Conservation (phyloP, 1,284 basidiomycete genomes). For the Stereum hirsutum region DNA sequence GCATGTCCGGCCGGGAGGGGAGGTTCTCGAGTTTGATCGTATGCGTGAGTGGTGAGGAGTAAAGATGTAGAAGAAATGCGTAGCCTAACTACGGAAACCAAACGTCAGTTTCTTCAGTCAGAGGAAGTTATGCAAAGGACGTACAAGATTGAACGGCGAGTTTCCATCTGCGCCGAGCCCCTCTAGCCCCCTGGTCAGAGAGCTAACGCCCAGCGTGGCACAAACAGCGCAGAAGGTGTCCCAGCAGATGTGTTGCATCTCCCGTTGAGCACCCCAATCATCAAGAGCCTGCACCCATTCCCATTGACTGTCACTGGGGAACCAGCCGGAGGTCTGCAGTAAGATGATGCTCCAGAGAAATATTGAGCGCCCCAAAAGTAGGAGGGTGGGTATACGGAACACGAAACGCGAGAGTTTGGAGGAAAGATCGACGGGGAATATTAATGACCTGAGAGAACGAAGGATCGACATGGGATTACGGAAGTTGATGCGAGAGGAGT, state of each 20-base stretch:
- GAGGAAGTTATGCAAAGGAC: slow-evolving; percentile 14
- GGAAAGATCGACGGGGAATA: slow-evolving; percentile 57
- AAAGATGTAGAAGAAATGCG: slow-evolving; percentile 63
- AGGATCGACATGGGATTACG: slow-evolving; percentile 16
- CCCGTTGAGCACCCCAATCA: slow-evolving; percentile 35
- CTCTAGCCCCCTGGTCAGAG: slow-evolving; percentile 57
- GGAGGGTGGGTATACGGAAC: slow-evolving; percentile 55
- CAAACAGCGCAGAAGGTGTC: slow-evolving; percentile 60
- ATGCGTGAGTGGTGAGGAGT: slow-evolving; percentile 56
- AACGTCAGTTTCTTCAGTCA: slow-evolving; percentile 3
- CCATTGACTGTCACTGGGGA: slow-evolving; percentile 22
- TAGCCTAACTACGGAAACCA: slow-evolving; percentile 49
- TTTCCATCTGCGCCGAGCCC: slow-evolving; percentile 40
- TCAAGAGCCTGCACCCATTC: slow-evolving; percentile 27
- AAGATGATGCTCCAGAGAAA: slow-evolving; percentile 47
- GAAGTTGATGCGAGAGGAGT: slow-evolving; percentile 15
- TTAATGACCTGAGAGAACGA: slow-evolving; percentile 23
- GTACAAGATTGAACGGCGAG: slow-evolving; percentile 59
- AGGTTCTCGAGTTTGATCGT: slow-evolving; percentile 28
- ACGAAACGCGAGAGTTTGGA: slow-evolving; percentile 46
- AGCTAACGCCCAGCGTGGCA: slow-evolving; percentile 50
- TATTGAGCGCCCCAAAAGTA: slow-evolving; percentile 44
- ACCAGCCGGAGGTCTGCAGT: slow-evolving; percentile 41
- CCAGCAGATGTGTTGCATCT: slow-evolving; percentile 64
- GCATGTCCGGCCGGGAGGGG: slow-evolving; percentile 57